phyloP scores from a whole-genome alignment of 345 rosid species.

The Ceriops tagal region DNA sequence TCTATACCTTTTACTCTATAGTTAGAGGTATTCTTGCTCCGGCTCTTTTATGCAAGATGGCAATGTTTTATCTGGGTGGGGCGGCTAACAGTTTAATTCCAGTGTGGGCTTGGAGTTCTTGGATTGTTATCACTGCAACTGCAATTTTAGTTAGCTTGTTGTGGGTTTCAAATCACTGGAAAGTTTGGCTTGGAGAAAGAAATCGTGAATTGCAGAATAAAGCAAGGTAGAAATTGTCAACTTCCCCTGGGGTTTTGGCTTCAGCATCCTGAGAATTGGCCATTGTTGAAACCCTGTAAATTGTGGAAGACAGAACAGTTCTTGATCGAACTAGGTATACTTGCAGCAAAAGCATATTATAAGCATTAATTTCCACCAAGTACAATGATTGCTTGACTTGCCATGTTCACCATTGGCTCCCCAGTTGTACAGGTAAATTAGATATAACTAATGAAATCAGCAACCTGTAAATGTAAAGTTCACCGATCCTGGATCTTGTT shows the following conservation, averaged over 20 bases:
- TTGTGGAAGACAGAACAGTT: background rate
- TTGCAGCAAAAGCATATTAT: too few relatives aligned
- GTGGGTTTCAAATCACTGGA: slow-evolving; percentile 67
- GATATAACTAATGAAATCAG: too few relatives aligned
- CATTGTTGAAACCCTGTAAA: background rate
- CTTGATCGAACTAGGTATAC: too few relatives aligned
- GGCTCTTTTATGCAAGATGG: slow-evolving; percentile 47
- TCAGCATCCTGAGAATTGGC: background rate
- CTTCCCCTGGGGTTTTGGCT: background rate
- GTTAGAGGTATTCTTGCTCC: slow-evolving; percentile 74
- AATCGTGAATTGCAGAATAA: slow-evolving; percentile 25
- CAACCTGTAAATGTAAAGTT: too few relatives aligned
- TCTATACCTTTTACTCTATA: slow-evolving; percentile 49
- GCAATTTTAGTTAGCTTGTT: slow-evolving; percentile 57
- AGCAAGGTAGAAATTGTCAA: slow-evolving; percentile 9
- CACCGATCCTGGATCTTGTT: too few relatives aligned
- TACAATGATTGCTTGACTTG: too few relatives aligned
- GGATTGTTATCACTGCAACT: slow-evolving; percentile 56
- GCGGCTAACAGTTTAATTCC: slow-evolving; percentile 46
- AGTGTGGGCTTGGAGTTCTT: slow-evolving; percentile 81
- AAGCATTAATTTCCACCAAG: too few relatives aligned
- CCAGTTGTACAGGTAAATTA: too few relatives aligned
- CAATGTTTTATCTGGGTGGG: slow-evolving; percentile 40
- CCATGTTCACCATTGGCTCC: too few relatives aligned
- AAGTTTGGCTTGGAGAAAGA: slow-evolving; percentile 45